phyloP scores from a whole-genome alignment of 371 early-diverging fungal species.

The Haplosporangium sp. region DNA sequence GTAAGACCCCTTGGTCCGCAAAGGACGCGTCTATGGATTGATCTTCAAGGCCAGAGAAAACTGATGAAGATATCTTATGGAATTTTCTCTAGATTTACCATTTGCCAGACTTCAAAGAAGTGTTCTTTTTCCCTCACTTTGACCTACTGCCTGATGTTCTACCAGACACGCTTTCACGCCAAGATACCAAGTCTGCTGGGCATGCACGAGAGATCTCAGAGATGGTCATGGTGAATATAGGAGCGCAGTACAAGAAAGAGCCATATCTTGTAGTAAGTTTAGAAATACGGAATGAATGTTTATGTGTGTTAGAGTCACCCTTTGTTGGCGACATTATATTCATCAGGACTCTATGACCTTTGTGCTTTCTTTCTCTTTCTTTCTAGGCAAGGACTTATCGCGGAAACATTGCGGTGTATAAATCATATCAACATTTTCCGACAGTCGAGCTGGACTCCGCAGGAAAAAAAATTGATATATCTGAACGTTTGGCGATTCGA shows the following conservation, averaged over 20 bases:
- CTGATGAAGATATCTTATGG: not conserved
- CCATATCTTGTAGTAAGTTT: constrained; percentile 77
- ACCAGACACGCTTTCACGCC: constrained; percentile 60
- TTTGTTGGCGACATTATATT: too few relatives aligned
- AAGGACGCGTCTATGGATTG: not conserved
- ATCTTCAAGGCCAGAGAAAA: not conserved
- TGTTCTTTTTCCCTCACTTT: constrained; percentile 75
- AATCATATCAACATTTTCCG: constrained; percentile 67
- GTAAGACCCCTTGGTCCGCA: constrained; percentile 30
- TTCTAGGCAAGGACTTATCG: constrained; percentile 70
- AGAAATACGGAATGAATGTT: too few relatives aligned
- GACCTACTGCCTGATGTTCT: constrained; percentile 71
- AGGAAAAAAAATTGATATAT: constrained; percentile 34
- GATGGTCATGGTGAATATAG: constrained; percentile 75
- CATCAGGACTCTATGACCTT: not conserved
- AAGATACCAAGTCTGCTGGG: constrained; percentile 54
- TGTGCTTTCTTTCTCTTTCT: not conserved
- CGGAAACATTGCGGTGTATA: constrained; percentile 82
- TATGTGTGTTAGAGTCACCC: too few relatives aligned
- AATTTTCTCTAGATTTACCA: constrained; percentile 63
- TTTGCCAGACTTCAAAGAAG: constrained; percentile 77
- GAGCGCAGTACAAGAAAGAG: constrained; percentile 61
- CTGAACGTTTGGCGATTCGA: constrained; percentile 74
- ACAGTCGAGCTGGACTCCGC: constrained; percentile 35
- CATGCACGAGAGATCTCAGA: constrained; percentile 69